phyloP scores from a whole-genome alignment of 192 early-diverging fungal species.

The Helicostylum pulchrum region DNA sequence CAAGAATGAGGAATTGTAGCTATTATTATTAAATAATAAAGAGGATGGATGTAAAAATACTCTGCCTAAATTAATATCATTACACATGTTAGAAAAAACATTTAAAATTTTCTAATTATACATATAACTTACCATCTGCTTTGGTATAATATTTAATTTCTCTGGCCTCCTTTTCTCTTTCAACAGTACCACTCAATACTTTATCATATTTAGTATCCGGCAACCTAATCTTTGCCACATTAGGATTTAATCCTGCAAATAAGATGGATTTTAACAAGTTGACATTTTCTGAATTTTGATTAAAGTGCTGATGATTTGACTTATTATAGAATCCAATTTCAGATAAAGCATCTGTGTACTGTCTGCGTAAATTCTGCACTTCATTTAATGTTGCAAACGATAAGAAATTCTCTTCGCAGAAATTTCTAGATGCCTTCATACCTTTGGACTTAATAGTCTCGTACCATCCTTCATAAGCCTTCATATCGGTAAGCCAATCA shows the following conservation, averaged over 20 bases:
- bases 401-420: conserved; percentile 56
- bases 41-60: conserved; percentile 89
- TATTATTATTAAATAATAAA: conserved; percentile 56
- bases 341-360: conserved; percentile 57
- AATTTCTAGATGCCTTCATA: conserved; percentile 17
- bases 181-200: conserved; percentile 67
- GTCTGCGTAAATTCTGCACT: conserved; percentile 53
- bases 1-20: conserved; percentile 63
- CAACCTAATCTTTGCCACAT: conserved; percentile 66
- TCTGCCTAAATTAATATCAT: conserved; percentile 34
- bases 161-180: conserved; percentile 63
- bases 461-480: conserved; percentile 49
- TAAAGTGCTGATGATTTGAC: conserved; percentile 39
- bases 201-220: conserved; percentile 75
- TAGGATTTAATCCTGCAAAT: conserved; percentile 84
- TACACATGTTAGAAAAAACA: conserved; percentile 9
- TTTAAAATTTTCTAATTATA: no score
- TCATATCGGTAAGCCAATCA: conserved; percentile 66
- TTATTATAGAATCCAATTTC: conserved; percentile 56
- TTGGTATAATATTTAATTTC: conserved; percentile 72
- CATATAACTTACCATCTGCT: conserved; percentile 40
- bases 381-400: conserved; percentile 62
- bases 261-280: conserved; percentile 71
- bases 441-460: conserved; percentile 30
- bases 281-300: conserved; percentile 54